Conservation (phyloP, 2,329 filamentous ascomycete species). For the Colletotrichum neosansevieriae region DNA sequence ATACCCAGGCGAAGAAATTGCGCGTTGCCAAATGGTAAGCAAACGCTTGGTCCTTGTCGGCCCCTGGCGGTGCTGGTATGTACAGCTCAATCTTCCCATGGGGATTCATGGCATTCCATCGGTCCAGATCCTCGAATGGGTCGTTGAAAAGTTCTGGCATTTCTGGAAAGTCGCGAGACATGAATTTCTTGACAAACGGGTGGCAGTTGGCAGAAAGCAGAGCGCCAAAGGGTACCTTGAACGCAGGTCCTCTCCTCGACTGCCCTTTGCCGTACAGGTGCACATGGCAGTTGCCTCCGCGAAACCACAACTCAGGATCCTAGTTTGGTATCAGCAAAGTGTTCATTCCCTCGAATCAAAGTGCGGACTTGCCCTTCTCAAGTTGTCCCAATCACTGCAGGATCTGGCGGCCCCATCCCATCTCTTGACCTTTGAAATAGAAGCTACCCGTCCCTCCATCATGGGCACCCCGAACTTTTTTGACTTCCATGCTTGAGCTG, state of each 20-base stretch:
- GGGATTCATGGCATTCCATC: constrained; percentile 49
- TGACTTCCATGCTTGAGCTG: constrained; percentile 49
- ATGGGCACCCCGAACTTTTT: constrained; percentile 47
- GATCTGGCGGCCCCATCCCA: constrained; percentile 64
- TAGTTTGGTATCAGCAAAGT: constrained; percentile 48
- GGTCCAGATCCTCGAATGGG: constrained; percentile 46
- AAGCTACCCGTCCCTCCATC: constrained; percentile 45
- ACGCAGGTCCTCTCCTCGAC: constrained; percentile 74
- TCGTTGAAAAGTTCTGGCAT: constrained; percentile 17
- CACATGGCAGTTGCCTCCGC: constrained; percentile 76
- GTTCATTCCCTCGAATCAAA: background rate
- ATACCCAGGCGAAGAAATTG: constrained; percentile 81
- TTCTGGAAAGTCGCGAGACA: constrained; percentile 45
- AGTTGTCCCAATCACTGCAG: constrained; percentile 58
- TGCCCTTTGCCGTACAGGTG: constrained; percentile 76
- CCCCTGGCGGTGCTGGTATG: constrained; percentile 72
- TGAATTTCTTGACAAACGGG: constrained; percentile 68
- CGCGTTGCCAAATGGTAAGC: constrained; percentile 76
- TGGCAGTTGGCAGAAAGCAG: constrained; percentile 70
- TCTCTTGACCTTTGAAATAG: constrained; percentile 54
- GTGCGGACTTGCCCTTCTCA: constrained; percentile 57
- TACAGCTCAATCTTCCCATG: constrained; percentile 68
- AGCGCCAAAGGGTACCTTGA: constrained; percentile 71
- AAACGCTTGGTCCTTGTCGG: constrained; percentile 66
- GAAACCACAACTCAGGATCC: constrained; percentile 80